These are phyloP conservation scores for Ogataea corticis DNA, from an alignment of 805 yeast species.

Conservation along the genomic window DNA sequence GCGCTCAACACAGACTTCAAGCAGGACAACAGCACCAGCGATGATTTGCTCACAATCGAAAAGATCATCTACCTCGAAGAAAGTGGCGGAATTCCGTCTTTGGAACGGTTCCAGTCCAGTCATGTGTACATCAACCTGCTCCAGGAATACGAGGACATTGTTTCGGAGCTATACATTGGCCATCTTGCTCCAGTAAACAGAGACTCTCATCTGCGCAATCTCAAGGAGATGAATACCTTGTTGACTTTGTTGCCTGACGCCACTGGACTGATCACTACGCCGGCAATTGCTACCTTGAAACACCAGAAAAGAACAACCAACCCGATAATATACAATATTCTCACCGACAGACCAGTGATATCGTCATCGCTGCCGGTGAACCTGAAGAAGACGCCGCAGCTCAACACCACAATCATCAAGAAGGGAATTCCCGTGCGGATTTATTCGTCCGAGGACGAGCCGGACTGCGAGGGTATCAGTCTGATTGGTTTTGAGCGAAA, in stretches of 20 bases:
- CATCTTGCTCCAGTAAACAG: slow-evolving; percentile 45
- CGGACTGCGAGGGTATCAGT: slow-evolving; percentile 39
- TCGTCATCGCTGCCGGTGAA: slow-evolving; percentile 86
- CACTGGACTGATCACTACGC: slow-evolving; percentile 86
- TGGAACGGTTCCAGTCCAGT: slow-evolving; percentile 75
- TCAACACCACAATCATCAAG: slow-evolving; percentile 77
- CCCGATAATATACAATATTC: slow-evolving; percentile 84
- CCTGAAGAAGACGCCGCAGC: slow-evolving; percentile 53
- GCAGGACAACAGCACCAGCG: slow-evolving; percentile 19
- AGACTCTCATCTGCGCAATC: slow-evolving; percentile 63
- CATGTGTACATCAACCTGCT: slow-evolving; percentile 85
- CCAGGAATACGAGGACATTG: slow-evolving; percentile 74
- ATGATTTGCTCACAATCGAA: slow-evolving; percentile 58
- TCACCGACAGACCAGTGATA: slow-evolving; percentile 88
- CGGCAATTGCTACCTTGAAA: slow-evolving; percentile 60
- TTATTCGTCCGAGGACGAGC: slow-evolving; percentile 30
- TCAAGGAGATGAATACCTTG: slow-evolving; percentile 62
- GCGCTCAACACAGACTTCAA: slow-evolving; percentile 24
- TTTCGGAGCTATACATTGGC: slow-evolving; percentile 63
- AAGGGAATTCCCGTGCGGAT: slow-evolving; percentile 66
- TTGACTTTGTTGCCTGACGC: slow-evolving; percentile 50
- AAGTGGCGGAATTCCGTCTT: slow-evolving; percentile 88
- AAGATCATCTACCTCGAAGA: slow-evolving; percentile 79
- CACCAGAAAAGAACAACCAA: slow-evolving; percentile 47
- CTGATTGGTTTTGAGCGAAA: slow-evolving; percentile 38